Evolutionary conservation across 202 grass and related monocot species (phyloP).

Genomic region (Zizania palustris): DNA sequence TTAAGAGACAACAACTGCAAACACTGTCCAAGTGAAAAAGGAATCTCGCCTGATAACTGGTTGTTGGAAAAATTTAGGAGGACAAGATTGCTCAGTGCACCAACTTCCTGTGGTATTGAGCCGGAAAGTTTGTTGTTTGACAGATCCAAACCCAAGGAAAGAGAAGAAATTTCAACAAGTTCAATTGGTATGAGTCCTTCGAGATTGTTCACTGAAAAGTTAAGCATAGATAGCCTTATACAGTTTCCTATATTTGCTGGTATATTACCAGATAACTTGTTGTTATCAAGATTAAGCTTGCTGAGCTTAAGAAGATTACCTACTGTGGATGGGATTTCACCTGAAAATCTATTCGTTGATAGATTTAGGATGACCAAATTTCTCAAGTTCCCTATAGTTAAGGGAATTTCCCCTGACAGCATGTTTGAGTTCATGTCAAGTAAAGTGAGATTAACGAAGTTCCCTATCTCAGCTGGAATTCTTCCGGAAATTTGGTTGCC

Average conservation of each 20-base stretch:
- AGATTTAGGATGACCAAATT: conserved; percentile 33
- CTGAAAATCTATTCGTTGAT: conserved; percentile 22
- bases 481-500: conserved; percentile 35
- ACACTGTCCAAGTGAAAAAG: background rate
- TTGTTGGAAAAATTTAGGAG: conserved; percentile 23
- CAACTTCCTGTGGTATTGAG: conserved; percentile 17
- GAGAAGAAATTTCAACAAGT: conserved; percentile 32
- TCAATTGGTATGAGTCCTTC: conserved; percentile 44
- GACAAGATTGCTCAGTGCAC: conserved; percentile 32
- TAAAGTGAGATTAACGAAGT: background rate
- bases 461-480: conserved; percentile 38
- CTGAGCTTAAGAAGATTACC: conserved; percentile 23
- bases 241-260: conserved; percentile 32
- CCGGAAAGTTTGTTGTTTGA: conserved; percentile 40
- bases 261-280: conserved; percentile 11
- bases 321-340: conserved; percentile 17
- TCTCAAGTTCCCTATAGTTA: conserved; percentile 22
- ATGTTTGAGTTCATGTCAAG: conserved; percentile 37
- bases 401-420: conserved; percentile 25
- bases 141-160: conserved; percentile 42
- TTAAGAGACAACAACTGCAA: background rate
- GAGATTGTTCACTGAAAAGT: conserved; percentile 41
- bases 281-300: conserved; percentile 19
- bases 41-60: conserved; percentile 2
- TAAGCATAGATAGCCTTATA: background rate